Evolutionary conservation across 768 basidiomycete genomes (phyloP), one percentile per base, ranked within the genome.

Genomic region (Boletus tomentosulus): DNA sequence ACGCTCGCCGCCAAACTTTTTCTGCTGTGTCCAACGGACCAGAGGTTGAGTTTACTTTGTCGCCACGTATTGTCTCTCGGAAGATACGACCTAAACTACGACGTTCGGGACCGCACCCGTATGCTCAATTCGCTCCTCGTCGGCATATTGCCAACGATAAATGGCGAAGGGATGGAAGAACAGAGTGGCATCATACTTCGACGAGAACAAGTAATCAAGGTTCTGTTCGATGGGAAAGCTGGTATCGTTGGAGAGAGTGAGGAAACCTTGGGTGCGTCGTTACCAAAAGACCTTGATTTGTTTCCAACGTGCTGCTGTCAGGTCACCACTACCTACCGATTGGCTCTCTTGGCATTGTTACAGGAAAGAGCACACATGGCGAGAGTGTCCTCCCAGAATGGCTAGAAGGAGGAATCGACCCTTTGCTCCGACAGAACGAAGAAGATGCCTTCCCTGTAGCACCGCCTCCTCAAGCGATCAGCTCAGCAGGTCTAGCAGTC

Each of bases 101-200:
- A 97, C 62, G 87, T 98, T 33, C 80, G 97, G 31, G 97, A 98
- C 67, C 85, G 95, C 25, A 86, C 84, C 5, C 81, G 96, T 48
- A 86, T 93, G 80, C 68, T 97, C 27, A 72, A 76, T 16, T 80
- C 86, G 6, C 77, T 98, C 13, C 76, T 96, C 15, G 67, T 73
- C 3, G 85, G 89, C 33, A 72, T 82, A 13, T 67, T 59, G 12
- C 62, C 82, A 7, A 65, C 69, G n/a, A 63, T 71, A 28, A 55
- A 58, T 16, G 73, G 71, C 34, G 69, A 67, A 11, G 69, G 68
- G 13, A 66, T 66, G 16, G 81, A 80, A 51, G 78, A 79, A 37
- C 71, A 80, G 24, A 79, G 82, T 10, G 86, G 92, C 3, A 92
- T 97, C 28, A 76, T 92, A 12, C 73, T 97, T 44, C 73, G 94